A percentile compares a stretch with the other conserved stretches of the same genome.
Evolutionary conservation across 2,329 filamentous ascomycete species (phyloP).

Genomic region (Exophiala sp.): DNA sequence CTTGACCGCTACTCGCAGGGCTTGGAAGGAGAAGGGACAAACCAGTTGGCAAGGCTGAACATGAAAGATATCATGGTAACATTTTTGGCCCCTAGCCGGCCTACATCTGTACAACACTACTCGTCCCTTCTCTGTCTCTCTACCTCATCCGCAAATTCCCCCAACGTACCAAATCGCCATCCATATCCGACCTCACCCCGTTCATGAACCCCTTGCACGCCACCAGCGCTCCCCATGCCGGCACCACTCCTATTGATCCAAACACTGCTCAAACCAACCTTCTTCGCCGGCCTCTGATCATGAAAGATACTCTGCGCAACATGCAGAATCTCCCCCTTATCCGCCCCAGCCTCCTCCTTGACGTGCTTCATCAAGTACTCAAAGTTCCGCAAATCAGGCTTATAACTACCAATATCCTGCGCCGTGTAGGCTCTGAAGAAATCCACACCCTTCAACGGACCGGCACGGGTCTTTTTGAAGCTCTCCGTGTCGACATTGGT

Average conservation of each 20-base stretch:
- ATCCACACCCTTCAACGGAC: conserved; percentile 49
- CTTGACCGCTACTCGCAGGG: no score
- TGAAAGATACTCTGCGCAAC: conserved; percentile 65
- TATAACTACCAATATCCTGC: conserved; percentile 68
- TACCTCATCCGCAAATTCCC: conserved; percentile 58
- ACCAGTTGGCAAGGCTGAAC: no score
- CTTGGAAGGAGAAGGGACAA: no score
- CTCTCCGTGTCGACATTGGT: conserved; percentile 56
- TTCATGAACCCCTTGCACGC: conserved; percentile 26
- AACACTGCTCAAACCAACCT: conserved; percentile 57
- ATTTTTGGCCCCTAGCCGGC: not conserved
- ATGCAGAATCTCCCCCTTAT: conserved; percentile 59
- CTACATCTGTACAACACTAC: not conserved
- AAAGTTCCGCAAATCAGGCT: conserved; percentile 64
- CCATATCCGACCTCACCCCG: conserved; percentile 46
- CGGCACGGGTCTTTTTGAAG: conserved; percentile 46
- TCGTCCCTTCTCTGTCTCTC: conserved; percentile 9
- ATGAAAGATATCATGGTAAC: not conserved
- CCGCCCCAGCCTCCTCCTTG: conserved; percentile 53
- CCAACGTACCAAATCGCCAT: conserved; percentile 59
- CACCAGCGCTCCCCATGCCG: conserved; percentile 15
- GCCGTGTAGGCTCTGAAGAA: conserved; percentile 68
- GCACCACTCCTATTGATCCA: conserved; percentile 59
- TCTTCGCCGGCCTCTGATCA: conserved; percentile 64
- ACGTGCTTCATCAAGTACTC: conserved; percentile 59